These are phyloP conservation scores for Omphalotus olearius DNA, from an alignment of 1,284 basidiomycete genomes.

Conservation along the genomic window DNA sequence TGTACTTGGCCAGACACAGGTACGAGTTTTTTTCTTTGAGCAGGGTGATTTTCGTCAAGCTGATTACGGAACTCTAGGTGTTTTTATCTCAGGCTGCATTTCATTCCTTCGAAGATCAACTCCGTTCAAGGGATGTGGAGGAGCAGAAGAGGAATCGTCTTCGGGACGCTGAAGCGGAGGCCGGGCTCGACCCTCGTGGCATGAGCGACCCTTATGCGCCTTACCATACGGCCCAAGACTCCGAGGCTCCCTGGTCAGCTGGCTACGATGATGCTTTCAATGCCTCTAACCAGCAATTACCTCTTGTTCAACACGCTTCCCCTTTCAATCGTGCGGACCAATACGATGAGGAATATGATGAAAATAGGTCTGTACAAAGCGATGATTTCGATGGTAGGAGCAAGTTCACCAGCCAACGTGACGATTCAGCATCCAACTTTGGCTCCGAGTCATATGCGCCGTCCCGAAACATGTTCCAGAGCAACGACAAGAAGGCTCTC, in stretches of 20 bases:
- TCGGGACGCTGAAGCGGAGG: constrained; percentile 71
- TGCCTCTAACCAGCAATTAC: constrained; percentile 55
- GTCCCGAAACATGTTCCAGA: constrained; percentile 92
- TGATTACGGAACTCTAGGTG: constrained; percentile 49
- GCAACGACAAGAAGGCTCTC: constrained; percentile 67
- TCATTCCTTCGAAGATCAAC: constrained; percentile 85
- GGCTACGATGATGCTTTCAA: constrained; percentile 51
- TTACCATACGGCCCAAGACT: constrained; percentile 44
- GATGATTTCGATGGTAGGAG: constrained; percentile 76
- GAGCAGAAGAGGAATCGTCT: constrained; percentile 77
- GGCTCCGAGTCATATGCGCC: constrained; percentile 92
- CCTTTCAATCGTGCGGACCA: constrained; percentile 68
- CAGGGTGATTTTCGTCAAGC: neutral
- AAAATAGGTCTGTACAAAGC: constrained; percentile 69
- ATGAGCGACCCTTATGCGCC: constrained; percentile 77
- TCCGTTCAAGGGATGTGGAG: constrained; percentile 80
- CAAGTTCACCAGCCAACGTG: constrained; percentile 68
- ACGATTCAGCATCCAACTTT: constrained; percentile 75
- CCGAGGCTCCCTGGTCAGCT: constrained; percentile 39
- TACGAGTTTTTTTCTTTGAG: constrained; percentile 24
- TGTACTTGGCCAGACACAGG: constrained; percentile 80
- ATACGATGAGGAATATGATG: constrained; percentile 79
- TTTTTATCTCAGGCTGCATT: constrained; percentile 89
- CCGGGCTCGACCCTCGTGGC: constrained; percentile 66
- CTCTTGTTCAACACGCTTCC: constrained; percentile 77